A percentile compares a stretch with the other conserved stretches of the same genome.
Conservation (phyloP, 2,329 filamentous ascomycete species). For the Piedraia hortae region DNA sequence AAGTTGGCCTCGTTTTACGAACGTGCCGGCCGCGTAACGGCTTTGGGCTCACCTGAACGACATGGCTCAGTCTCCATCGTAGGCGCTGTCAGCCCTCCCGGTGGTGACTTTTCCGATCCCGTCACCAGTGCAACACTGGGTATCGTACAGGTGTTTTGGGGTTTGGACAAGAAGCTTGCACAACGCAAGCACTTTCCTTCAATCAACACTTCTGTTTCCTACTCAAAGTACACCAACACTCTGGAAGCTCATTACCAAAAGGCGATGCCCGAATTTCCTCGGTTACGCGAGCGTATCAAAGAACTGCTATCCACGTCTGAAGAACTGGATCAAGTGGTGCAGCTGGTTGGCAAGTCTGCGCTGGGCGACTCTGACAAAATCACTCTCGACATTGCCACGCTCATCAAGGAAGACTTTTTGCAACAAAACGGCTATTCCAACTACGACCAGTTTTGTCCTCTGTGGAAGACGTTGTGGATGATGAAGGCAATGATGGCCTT, state of each 20-base stretch:
- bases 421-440: conserved; percentile 98
- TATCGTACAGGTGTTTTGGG: conserved; percentile 99
- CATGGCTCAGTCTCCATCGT: conserved; percentile 90
- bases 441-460: conserved; percentile 95
- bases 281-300: conserved; percentile 74
- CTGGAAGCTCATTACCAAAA: conserved; percentile 89
- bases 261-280: conserved; percentile 79
- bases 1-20: conserved; percentile 99
- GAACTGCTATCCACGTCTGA: conserved; percentile 85
- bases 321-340: conserved; percentile 93
- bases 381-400: conserved; percentile 65
- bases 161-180: conserved; percentile 96
- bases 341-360: conserved; percentile 91
- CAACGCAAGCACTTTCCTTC: conserved; percentile 98
- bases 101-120: conserved; percentile 96
- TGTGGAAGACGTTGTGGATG: conserved; percentile 99
- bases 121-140: conserved; percentile 79
- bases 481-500: conserved; percentile 99
- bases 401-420: conserved; percentile 95
- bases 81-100: conserved; percentile 84
- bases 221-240: conserved; percentile 80
- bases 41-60: conserved; percentile 69
- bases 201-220: conserved; percentile 81
- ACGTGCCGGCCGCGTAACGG: conserved; percentile 65
- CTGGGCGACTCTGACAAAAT: conserved; percentile 96